Evolutionary conservation across 2,329 filamentous ascomycete genomes (phyloP), one percentile per base, ranked within the genome.

Genomic region (Aureobasidium sp.): DNA sequence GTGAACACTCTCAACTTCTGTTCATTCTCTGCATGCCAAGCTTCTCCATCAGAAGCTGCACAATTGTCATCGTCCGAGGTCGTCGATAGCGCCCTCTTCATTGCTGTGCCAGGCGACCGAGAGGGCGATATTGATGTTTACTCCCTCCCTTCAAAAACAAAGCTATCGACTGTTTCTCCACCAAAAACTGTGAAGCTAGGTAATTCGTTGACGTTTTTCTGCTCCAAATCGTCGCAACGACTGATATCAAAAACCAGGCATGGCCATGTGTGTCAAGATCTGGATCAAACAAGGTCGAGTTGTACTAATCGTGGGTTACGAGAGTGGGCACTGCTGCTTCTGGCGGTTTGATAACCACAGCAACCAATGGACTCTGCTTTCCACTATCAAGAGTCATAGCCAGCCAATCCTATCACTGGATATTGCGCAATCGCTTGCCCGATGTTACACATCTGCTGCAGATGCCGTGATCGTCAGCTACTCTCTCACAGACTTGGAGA

Each of bases 1-100:
- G 89, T 97, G 38, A 96, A 96, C 64, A 89, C 91, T 1, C 80
- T 97, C 72, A 98, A 97, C 65, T 98, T 97, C 66, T 98, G 93
- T 66, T 79, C 86, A 1, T 95, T 95, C 66, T 78, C 85, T 2
- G 76, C 78, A 57, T 84, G 84, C 64, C 25, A 50, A 22, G 45
- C 21, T n/a, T 40, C 34, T 45, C 41, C 41, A 27, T 40, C 51
- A 32, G 51, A 47, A 11, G 39, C 34, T 34, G 35, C 30, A 21
- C 30, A 53, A 37, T 32, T 50, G 14, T 24, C 25, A 11, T 22
- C 12, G 7, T 14, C 21, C 4, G 37, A 47, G n/a, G 32, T 32
- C 12, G 16, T 11, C 7, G 49, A 50, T 8, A 19, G 16, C 2
- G 45, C 52, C 16, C 44, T 88, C 4, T 70, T 94, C 4, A 67